Evolutionary conservation across 1,139 yeast genomes (phyloP), one percentile per base, ranked within the genome.

Genomic region (Candida glucosophila): DNA sequence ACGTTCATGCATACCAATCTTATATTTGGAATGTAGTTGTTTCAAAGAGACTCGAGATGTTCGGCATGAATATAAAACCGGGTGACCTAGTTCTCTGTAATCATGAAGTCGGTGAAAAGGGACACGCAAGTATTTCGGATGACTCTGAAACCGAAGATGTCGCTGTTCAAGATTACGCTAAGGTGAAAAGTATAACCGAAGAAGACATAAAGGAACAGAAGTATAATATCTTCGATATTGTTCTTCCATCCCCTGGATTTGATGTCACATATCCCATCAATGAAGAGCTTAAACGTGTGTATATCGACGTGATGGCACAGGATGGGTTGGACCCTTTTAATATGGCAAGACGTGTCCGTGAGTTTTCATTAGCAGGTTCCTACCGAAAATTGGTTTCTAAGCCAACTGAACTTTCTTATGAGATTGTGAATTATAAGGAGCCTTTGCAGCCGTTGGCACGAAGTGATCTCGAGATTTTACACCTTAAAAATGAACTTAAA

Each of bases 1-100:
- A 92, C 47, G 95, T 80, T 2, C 99, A 92, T 55, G 95, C 98
- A 2, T 92, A 92, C 49, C 98, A 92, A 55, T 85, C 96, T 35
- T 90, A 78, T 43, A 71, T 92, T 22, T 92, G 98, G 99, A 92
- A 92, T 46, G 49, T 66, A 31, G 94, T 79, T 13, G 92, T 88
- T 1, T 79, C 93, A 29, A 73, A 72, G 40, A 68, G 98, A 47
- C 62, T 86, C 27, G 74, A 72, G 40, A 49, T 76, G 30, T 78
- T 67, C 52, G 97, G 97, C 1, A 45, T 73, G 35, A 52, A 67
- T 17, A 73, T 81, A 15, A 77, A 80, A 29, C 78, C 62, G 22
- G 99, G 98, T 14, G 99, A 92, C 48, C 63, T 92, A 39, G 85
- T 88, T 2, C 47, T 77, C 13, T n/a, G n/a, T n/a, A n/a, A n/a